Evolutionary conservation across 2,329 filamentous ascomycete species (phyloP), one percentile per base, ranked within the genome.

Genomic region (Fusarium buxicola): DNA sequence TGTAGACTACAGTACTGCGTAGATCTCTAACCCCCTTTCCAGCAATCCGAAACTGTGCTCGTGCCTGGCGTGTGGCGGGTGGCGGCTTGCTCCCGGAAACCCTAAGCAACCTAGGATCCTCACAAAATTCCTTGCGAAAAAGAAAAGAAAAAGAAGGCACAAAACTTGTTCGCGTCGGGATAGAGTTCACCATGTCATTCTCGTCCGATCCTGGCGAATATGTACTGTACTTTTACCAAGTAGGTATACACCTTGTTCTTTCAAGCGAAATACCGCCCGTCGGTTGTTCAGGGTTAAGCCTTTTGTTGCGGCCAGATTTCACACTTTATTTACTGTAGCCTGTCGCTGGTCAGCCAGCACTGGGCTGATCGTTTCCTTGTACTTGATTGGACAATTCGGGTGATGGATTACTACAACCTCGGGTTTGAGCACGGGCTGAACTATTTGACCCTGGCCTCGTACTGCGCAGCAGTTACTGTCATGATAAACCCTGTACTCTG

Each of bases 301-400:
- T 32, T 25, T 34, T 39, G 52, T 48, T 48, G 15, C 45, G 18
- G 21, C 38, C 21, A 41, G 38, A 41, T 41, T 40, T 27, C 36
- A 18, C 21, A 21, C 21, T 21, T 35, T 18, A 25, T 13, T 28
- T 48, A n/a, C n/a, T n/a, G n/a, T 21, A 49, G 44, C 55, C 40
- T 58, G 40, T 53, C 39, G 40, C 32, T 50, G 50, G 41, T 24
- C 30, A 43, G 31, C 44, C 40, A 58, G 36, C 53, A 41, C 36
- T 49, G 50, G 36, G 49, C 46, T 66, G 63, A 65, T 68, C 61
- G 61, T 65, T 57, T 57, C 45, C 10, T 8, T 7, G 16, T 12
- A 24, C 41, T 40, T 63, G 13, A 63, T 69, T 69, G 61, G 66
- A 38, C 60, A 65, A 62, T 65, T 62, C 57, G 25, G 21, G 21